These are phyloP conservation scores for Arthrobotrys pseudoclavata DNA, from an alignment of 2,329 filamentous ascomycete species.

Conservation along the genomic window DNA sequence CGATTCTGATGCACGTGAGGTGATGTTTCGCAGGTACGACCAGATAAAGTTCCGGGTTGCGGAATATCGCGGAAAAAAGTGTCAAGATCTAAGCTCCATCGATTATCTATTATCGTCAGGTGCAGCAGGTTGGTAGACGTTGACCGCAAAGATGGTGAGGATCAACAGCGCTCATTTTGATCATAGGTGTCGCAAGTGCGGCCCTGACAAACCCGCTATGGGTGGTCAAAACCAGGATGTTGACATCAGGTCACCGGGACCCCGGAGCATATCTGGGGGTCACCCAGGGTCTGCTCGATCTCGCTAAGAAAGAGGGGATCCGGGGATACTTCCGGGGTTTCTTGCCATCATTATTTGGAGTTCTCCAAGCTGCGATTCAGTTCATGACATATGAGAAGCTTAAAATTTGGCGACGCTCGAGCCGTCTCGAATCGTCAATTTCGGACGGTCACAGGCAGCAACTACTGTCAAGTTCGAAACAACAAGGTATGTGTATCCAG, in stretches of 20 bases:
- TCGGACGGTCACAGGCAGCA: constrained; percentile 39
- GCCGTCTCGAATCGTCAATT: constrained; percentile 38
- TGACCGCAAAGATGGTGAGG: background rate
- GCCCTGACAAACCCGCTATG: constrained; percentile 93
- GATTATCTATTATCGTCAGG: constrained; percentile 64
- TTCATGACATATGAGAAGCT: constrained; percentile 92
- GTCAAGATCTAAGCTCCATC: constrained; percentile 59
- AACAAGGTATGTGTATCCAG: constrained; percentile 43
- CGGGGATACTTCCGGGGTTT: constrained; percentile 90
- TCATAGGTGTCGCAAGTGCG: constrained; percentile 73
- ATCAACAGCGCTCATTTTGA: constrained; percentile 72
- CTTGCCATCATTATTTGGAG: constrained; percentile 83
- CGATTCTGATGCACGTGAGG: constrained; percentile 62
- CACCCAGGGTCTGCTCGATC: constrained; percentile 76
- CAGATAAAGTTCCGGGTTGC: constrained; percentile 62
- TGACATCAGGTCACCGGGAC: constrained; percentile 81
- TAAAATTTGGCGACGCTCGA: constrained; percentile 67
- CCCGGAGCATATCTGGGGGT: constrained; percentile 84
- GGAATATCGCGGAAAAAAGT: constrained; percentile 52
- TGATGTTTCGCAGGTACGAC: constrained; percentile 67
- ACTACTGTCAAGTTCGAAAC: constrained; percentile 32
- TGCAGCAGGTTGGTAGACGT: constrained; percentile 61
- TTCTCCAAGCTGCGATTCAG: constrained; percentile 92
- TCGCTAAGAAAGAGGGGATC: constrained; percentile 79
- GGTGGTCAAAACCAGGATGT: constrained; percentile 98